These are phyloP conservation scores for Populus hybrid DNA, from an alignment of 441 rosid genomes.

Conservation along the genomic window DNA sequence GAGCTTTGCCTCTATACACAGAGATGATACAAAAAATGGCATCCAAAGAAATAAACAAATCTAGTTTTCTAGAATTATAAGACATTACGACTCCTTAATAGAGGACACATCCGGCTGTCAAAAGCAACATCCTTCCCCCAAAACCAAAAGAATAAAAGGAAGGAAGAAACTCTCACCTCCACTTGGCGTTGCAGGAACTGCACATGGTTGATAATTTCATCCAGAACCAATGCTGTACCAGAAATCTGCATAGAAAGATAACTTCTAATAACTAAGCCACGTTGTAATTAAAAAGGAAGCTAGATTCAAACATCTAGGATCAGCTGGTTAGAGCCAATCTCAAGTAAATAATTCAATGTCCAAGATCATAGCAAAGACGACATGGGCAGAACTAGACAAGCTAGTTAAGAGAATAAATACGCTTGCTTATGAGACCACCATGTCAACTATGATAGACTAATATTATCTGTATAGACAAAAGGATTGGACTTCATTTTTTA, in stretches of 20 bases:
- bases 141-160: not conserved
- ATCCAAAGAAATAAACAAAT: not conserved
- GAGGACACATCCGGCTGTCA: not conserved
- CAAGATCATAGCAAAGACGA: not conserved
- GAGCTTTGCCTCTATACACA: slow-evolving; percentile 2
- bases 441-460: not conserved
- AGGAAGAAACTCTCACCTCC: slow-evolving; percentile 55
- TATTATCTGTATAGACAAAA: not conserved
- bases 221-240: slow-evolving; percentile 83
- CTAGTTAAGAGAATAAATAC: not conserved
- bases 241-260: slow-evolving; percentile 60
- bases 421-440: not conserved
- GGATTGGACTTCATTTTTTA: not conserved
- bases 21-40: not conserved
- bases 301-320: not conserved
- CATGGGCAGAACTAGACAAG: not conserved
- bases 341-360: not conserved
- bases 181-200: slow-evolving; percentile 85
- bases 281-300: not conserved
- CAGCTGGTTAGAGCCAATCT: not conserved
- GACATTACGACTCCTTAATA: not conserved
- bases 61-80: not conserved
- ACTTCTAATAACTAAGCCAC: slow-evolving; percentile 12
- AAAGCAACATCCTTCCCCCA: not conserved
- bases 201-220: slow-evolving; percentile 86